Conservation (phyloP, 768 basidiomycete genomes). For the Amanita brunnescens region DNA sequence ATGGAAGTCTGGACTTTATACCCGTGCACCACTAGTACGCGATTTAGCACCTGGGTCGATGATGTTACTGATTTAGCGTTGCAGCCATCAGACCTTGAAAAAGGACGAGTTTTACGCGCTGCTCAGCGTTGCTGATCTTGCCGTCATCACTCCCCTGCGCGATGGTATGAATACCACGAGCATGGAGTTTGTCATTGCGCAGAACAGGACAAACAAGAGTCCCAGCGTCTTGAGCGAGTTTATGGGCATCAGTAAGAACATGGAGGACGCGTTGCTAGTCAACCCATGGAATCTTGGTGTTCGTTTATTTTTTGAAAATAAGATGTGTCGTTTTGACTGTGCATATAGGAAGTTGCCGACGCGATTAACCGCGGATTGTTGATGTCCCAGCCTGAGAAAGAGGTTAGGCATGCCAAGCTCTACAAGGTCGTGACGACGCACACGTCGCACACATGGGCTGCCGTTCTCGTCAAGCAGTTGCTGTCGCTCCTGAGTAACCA, state of each 20-base stretch:
- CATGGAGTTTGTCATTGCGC: conserved; percentile 97
- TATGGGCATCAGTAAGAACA: conserved; percentile 92
- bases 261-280: conserved; percentile 82
- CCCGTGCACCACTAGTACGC: conserved; percentile 97
- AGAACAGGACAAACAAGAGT: conserved; percentile 72
- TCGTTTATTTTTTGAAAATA: conserved; percentile 19
- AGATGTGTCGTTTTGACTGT: neutral
- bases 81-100: conserved; percentile 91
- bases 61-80: neutral
- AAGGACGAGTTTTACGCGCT: conserved; percentile 98
- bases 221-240: conserved; percentile 94
- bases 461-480: conserved; percentile 81
- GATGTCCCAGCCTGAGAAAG: conserved; percentile 76
- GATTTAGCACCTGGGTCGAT: neutral
- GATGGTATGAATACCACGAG: conserved; percentile 99
- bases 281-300: conserved; percentile 96
- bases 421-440: conserved; percentile 86
- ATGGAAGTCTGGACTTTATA: conserved; percentile 89
- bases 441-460: conserved; percentile 93
- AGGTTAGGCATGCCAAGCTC: conserved; percentile 60
- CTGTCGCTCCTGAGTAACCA: conserved; percentile 72
- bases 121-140: conserved; percentile 86
- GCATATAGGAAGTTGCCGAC: conserved; percentile 65
- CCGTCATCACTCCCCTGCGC: conserved; percentile 88
- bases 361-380: conserved; percentile 84